phyloP scores from a whole-genome alignment of 352 stramenopile species.

The Phytophthora gonapodyides region DNA sequence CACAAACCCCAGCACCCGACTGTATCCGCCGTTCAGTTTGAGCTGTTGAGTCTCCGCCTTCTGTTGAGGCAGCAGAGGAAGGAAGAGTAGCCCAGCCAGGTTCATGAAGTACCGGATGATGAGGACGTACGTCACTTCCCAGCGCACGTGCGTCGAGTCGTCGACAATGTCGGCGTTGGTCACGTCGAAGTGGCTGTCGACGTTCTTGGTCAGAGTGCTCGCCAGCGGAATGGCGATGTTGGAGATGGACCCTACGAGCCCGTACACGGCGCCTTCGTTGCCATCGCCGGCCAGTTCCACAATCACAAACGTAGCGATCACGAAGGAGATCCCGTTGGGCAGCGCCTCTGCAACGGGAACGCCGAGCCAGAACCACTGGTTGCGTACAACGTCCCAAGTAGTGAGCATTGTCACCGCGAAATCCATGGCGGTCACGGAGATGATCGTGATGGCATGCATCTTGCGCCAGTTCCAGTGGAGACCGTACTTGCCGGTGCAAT shows the following conservation, averaged over 20 bases:
- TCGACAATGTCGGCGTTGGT: slow-evolving; percentile 45
- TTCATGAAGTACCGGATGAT: slow-evolving; percentile 46
- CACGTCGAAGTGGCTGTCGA: slow-evolving; percentile 42
- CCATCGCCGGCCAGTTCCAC: slow-evolving; percentile 50
- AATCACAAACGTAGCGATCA: slow-evolving; percentile 46
- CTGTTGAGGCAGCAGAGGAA: slow-evolving; percentile 46
- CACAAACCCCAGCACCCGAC: slow-evolving; percentile 37
- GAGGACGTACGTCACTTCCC: slow-evolving; percentile 46
- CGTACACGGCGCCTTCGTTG: slow-evolving; percentile 47
- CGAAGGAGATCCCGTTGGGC: slow-evolving; percentile 41
- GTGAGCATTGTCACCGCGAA: slow-evolving; percentile 36
- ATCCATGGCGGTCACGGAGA: slow-evolving; percentile 37
- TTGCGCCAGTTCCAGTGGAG: slow-evolving; percentile 43
- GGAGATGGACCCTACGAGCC: slow-evolving; percentile 44
- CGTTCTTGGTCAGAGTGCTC: slow-evolving; percentile 38
- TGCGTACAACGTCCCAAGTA: slow-evolving; percentile 45
- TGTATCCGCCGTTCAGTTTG: slow-evolving; percentile 39
- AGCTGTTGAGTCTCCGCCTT: slow-evolving; percentile 50
- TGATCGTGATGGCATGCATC: slow-evolving; percentile 30
- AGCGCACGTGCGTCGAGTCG: slow-evolving; percentile 36
- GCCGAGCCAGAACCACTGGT: slow-evolving; percentile 55
- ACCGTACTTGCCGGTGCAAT: slow-evolving; percentile 38
- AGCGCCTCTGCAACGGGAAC: slow-evolving; percentile 37
- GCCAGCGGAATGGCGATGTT: slow-evolving; percentile 48
- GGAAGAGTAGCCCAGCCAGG: slow-evolving; percentile 33